phyloP scores from a whole-genome alignment of 306 rosid species.

The Citrullus amarus region DNA sequence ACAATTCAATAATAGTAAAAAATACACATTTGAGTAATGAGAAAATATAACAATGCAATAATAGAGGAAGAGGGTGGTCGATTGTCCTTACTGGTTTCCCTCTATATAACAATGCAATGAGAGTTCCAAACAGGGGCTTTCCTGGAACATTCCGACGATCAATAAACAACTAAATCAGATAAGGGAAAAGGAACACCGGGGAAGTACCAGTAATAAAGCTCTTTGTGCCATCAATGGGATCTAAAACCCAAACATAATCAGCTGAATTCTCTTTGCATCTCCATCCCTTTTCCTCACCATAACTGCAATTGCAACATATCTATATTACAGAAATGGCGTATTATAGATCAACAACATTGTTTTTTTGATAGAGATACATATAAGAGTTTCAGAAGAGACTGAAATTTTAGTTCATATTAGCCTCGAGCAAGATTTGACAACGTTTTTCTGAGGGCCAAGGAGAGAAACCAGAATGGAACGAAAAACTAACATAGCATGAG shows the following conservation, averaged over 20 bases:
- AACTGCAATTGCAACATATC: constrained; percentile 33
- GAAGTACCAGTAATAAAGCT: constrained; percentile 80
- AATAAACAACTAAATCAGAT: not conserved
- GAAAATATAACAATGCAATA: not conserved
- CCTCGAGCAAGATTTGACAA: not conserved
- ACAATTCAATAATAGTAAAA: not conserved
- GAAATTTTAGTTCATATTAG: not conserved
- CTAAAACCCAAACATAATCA: constrained; percentile 90
- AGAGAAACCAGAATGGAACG: not conserved
- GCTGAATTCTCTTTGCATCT: constrained; percentile 53
- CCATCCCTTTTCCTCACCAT: constrained; percentile 95
- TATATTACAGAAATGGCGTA: not conserved
- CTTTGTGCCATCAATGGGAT: constrained; percentile 94
- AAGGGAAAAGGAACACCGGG: not conserved
- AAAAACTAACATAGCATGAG: constrained; percentile 65
- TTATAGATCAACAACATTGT: not conserved
- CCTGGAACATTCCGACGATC: constrained; percentile 35
- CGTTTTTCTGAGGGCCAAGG: not conserved
- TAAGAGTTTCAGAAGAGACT: not conserved
- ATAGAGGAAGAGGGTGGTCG: constrained; percentile 12
- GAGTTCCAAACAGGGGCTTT: constrained; percentile 89
- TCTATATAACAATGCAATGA: constrained; percentile 60
- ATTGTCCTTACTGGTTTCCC: constrained; percentile 61
- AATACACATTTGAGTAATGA: not conserved
- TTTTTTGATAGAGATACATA: not conserved